phyloP scores from a whole-genome alignment of 257 asterid species.

The Capsicum baccatum region DNA sequence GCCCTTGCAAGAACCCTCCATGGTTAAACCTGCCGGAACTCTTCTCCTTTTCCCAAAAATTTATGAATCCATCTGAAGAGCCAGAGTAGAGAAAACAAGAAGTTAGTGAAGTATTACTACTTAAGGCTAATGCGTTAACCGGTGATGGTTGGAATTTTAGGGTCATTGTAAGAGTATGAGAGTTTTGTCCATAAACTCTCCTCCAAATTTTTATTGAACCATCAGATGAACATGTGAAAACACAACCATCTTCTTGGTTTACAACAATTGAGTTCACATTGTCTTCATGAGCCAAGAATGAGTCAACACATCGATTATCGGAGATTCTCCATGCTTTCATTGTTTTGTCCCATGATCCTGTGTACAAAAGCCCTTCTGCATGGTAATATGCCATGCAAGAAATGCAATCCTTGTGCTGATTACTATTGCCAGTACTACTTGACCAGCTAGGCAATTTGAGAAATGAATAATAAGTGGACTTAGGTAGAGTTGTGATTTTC shows the following conservation, averaged over 20 bases:
- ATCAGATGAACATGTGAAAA: slow-evolving; percentile 81
- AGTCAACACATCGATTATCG: slow-evolving; percentile 63
- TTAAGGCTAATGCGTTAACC: slow-evolving; percentile 63
- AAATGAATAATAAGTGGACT: slow-evolving; percentile 34
- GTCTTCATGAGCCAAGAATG: slow-evolving; percentile 76
- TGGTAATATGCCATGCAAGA: slow-evolving; percentile 93
- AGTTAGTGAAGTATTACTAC: slow-evolving; percentile 31
- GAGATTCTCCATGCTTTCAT: slow-evolving; percentile 72
- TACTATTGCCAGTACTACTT: neutral
- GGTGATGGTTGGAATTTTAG: slow-evolving; percentile 80
- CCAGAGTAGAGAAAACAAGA: slow-evolving; percentile 85
- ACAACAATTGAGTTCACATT: slow-evolving; percentile 60
- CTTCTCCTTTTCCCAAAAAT: slow-evolving; percentile 92
- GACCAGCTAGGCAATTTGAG: slow-evolving; percentile 36
- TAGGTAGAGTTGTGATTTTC: slow-evolving; percentile 56
- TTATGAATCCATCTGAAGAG: slow-evolving; percentile 83
- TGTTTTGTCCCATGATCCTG: slow-evolving; percentile 77
- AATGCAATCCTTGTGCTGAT: slow-evolving; percentile 57
- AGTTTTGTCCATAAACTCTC: slow-evolving; percentile 73
- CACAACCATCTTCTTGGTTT: slow-evolving; percentile 75
- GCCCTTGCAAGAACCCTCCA: slow-evolving; percentile 88
- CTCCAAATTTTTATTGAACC: slow-evolving; percentile 85
- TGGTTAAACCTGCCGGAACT: slow-evolving; percentile 75
- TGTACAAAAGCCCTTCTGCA: slow-evolving; percentile 77
- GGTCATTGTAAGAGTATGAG: slow-evolving; percentile 83